Base-by-base conservation (phyloP, 257 asterid species). In the Solanum paucissectum region DNA sequence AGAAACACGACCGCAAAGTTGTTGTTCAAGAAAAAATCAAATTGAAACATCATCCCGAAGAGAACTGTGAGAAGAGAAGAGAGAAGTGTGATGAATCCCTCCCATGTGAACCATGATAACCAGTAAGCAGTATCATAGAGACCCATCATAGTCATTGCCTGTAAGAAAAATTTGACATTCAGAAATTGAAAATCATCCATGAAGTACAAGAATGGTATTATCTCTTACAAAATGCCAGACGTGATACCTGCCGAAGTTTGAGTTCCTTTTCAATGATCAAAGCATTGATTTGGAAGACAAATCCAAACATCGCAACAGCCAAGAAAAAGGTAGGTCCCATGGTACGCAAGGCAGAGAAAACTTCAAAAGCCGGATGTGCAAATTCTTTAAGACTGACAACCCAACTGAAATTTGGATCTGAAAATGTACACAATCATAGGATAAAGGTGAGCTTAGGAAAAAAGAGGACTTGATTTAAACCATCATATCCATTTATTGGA, bases 101-200 rank as follows among this genome's bases (percentile, higher is more conserved):
- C 99, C 99, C 99, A 96, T 37, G 98, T 88, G 89, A 95, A 86
- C 99, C 99, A 96, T 16, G 99, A 95, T 86, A 94, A 89, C 99
- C 99, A 96, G 87, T 95, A 96, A 38, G 98, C 98, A 58, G 98
- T 91, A 91, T 96, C 99, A 92, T 93, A 96, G 86, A 96, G 99
- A 18, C 99, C 99, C 99, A 96, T 96, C 94, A 96, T 94, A 25
- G 96, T 87, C 99, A 96, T 96, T 74, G 96, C 95, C 99, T 95
- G 94, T 85, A 46, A 86, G 91, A 46, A 49, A 86, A 86, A 86
- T 76, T 88, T 38, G 36, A 86, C 36, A 18, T 68, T 29, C 64
- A 88, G 87, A 86, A 37, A 73, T 73, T 76, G 87, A 44, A 84
- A 66, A 49, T 75, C 79, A 89, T 21, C 46, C 66, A 29, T 81